These are phyloP conservation scores for Cladosporium sphaerospermum DNA, from an alignment of 2,329 filamentous ascomycete species.

Conservation along the genomic window DNA sequence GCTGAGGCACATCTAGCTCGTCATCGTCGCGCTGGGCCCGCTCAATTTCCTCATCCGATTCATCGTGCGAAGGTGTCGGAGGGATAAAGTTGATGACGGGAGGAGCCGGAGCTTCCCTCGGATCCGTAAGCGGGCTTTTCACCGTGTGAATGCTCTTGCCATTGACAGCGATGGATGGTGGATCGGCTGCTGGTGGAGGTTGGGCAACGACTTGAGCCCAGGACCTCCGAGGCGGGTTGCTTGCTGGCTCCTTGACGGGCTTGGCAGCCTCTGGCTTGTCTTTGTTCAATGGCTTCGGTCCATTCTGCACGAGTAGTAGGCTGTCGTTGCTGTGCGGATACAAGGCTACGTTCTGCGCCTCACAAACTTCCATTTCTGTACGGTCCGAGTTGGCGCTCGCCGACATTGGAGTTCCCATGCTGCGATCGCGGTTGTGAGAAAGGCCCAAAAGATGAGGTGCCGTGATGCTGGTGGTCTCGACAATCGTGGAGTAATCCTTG, in stretches of 20 bases:
- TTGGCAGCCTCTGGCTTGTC: not conserved
- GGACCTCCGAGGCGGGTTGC: not conserved
- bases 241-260: not conserved
- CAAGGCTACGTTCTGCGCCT: constrained; percentile 55
- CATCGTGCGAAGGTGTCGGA: constrained; percentile 44
- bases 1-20: constrained; percentile 16
- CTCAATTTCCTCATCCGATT: constrained; percentile 19
- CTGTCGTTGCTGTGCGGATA: constrained; percentile 60
- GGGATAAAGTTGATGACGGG: constrained; percentile 52
- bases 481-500: not conserved
- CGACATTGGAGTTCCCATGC: constrained; percentile 6
- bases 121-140: constrained; percentile 55
- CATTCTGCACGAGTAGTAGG: constrained; percentile 56
- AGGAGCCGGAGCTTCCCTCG: constrained; percentile 51
- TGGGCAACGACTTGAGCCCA: not conserved
- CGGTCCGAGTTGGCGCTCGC: constrained; percentile 19
- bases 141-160: constrained; percentile 25
- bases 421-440: constrained; percentile 2
- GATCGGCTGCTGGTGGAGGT: not conserved
- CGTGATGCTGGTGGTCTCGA: constrained; percentile 5
- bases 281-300: constrained; percentile 12
- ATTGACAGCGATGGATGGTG: constrained; percentile 9
- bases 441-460: constrained; percentile 4
- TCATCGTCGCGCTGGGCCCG: not conserved
- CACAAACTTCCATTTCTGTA: constrained; percentile 47